These are phyloP conservation scores for Suillus subaureus DNA, from an alignment of 768 basidiomycete species.

Conservation along the genomic window DNA sequence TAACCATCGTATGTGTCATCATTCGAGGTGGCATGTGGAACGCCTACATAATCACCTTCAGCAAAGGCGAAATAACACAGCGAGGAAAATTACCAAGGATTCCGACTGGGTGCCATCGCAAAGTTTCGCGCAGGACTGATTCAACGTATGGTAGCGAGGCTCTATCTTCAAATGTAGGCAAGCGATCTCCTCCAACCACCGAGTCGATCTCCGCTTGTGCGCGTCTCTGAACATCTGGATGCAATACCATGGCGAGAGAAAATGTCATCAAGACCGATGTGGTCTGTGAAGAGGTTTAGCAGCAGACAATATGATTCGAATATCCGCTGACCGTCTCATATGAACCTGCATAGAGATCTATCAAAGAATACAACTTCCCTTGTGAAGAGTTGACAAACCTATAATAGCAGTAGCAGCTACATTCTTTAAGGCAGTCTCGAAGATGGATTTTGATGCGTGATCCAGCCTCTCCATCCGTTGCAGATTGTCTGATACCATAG, in stretches of 20 bases:
- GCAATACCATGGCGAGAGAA: slow-evolving; percentile 9
- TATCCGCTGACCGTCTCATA: slow-evolving; percentile 21
- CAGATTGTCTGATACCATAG: slow-evolving; percentile 18
- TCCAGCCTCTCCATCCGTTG: slow-evolving; percentile 18
- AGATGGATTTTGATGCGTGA: not conserved
- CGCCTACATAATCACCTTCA: not conserved
- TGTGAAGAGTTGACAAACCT: slow-evolving; percentile 9
- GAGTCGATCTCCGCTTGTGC: slow-evolving; percentile 22
- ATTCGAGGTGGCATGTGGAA: slow-evolving; percentile 1
- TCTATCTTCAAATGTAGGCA: not conserved
- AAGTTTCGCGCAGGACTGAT: not conserved
- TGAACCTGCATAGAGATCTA: slow-evolving; percentile 15
- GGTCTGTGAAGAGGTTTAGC: slow-evolving; percentile 9
- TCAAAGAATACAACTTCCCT: not conserved
- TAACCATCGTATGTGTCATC: slow-evolving; percentile 43
- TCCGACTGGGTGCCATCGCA: slow-evolving; percentile 1
- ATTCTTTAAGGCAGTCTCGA: slow-evolving; percentile 13
- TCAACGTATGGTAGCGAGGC: slow-evolving; percentile 6
- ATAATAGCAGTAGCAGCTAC: slow-evolving; percentile 16
- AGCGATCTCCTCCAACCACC: not conserved
- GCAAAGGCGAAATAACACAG: too few relatives aligned
- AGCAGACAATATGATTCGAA: not conserved
- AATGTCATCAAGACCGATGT: slow-evolving; percentile 13
- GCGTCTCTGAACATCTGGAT: slow-evolving; percentile 17
- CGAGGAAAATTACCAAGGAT: not conserved